Evolutionary conservation across 2,329 filamentous ascomycete species (phyloP), one percentile per base, ranked within the genome.

Genomic region (Trichoderma sp.): DNA sequence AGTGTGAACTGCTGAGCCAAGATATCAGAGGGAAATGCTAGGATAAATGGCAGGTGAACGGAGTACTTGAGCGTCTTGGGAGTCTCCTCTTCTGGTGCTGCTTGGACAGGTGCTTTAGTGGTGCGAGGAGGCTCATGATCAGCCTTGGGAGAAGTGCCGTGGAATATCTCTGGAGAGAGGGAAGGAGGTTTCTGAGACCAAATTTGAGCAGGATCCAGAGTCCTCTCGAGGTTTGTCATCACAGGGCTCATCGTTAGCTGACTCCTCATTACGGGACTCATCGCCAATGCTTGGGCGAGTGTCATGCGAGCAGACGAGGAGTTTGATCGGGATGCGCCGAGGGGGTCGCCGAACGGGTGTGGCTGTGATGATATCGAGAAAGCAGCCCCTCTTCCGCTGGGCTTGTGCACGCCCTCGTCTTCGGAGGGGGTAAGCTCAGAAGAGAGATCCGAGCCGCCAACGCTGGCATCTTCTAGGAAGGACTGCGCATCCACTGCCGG

Each of bases 1-100:
- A 95, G 82, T 0, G 91, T 94, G 70, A 95, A 91, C 71, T 95
- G 91, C 74, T 93, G 89, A 3, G 91, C 91, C 28, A 95, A 82
- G 3, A 89, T 80, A 69, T 92, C 88, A 6, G 91, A 92, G 71
- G 93, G 90, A 70, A 93, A 93, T 0, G 90, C 90, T 26, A 95
- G 81, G 64, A 93, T 88, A 75, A 95, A 95, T 0, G 91, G 91
- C 43, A 94, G 77, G 74, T 95, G 91, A 4, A 83, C 82, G 2
- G 82, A 80, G 67, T 78, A 81, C 64, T 79, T 81, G 66, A 72
- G 75, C 26, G 68, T 68, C 17, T 75, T 70, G 5, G 73, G 70
- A 10, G 69, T 64, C 7, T 75, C 75, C 1, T 71, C 65, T 55
- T 70, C 74, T 2, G 76, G 74, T 3, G 75, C 76, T 50, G 76